Evolutionary conservation across 2,329 filamentous ascomycete genomes (phyloP).

Genomic region (Talaromyces sp.): DNA sequence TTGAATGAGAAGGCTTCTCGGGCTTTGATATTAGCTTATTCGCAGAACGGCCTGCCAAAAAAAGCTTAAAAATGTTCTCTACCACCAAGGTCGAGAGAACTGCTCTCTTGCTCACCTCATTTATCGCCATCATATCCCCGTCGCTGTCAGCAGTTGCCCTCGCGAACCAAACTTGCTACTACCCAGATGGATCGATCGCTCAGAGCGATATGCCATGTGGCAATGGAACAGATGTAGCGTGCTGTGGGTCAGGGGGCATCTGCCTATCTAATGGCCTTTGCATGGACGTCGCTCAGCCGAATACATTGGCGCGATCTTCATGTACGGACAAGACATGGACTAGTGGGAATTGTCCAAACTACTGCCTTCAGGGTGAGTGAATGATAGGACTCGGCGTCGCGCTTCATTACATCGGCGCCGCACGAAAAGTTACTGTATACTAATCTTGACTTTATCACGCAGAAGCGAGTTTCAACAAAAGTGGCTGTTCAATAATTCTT

Average conservation of each 20-base stretch:
- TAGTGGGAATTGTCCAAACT: conserved; percentile 17
- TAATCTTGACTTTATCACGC: not conserved
- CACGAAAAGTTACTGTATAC: not conserved
- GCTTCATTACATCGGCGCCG: not conserved
- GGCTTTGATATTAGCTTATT: not conserved
- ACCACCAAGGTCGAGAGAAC: not conserved
- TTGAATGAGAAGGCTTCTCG: not conserved
- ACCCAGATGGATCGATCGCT: conserved; percentile 24
- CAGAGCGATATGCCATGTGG: conserved; percentile 26
- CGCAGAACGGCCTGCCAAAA: not conserved
- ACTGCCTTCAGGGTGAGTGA: conserved; percentile 10
- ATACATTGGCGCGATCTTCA: conserved; percentile 25
- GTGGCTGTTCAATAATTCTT: conserved; percentile 14
- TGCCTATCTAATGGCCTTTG: conserved; percentile 33
- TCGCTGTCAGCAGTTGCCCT: not conserved
- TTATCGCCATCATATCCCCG: not conserved
- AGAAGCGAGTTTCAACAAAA: conserved; percentile 3
- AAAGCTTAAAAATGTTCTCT: not conserved
- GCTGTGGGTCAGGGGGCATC: conserved; percentile 25
- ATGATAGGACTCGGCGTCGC: not conserved
- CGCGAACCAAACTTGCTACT: conserved; percentile 25
- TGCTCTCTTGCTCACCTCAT: not conserved
- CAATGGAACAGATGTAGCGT: conserved; percentile 23
- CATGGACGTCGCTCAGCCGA: conserved; percentile 23
- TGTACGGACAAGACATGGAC: conserved; percentile 31